Evolutionary conservation across 1,284 basidiomycete genomes (phyloP), one percentile per base, ranked within the genome.

Genomic region (Tetrapyrgos nigripes): DNA sequence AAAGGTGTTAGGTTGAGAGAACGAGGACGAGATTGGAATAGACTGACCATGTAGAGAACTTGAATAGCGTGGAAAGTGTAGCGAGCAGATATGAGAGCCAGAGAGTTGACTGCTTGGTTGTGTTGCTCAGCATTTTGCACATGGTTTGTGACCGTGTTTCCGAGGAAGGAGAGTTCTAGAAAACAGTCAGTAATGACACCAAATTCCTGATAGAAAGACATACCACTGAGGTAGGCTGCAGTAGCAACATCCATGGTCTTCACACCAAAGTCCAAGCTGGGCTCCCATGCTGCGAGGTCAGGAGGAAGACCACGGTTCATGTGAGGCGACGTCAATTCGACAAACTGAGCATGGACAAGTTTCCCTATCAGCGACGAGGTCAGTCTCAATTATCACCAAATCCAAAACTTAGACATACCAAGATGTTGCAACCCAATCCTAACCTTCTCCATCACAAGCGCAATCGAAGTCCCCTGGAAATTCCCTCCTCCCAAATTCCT

Each of bases 401-500:
- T 3, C 17, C n/a, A 19, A 51, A 51, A 6, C 5, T 29, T 37
- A n/a, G n/a, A 40, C 37, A 40, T 40, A 40, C 37, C 37, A 40
- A 40, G 6, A 40, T 40, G 37, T 40, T 40, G 37, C 37, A 40
- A 51, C 17, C 50, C n/a, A 51, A 29, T 33, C 50, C 37, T 40
- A 8, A 40, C 82, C 70, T 85, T 84, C 68, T 88, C 85, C 78
- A 86, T 85, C 8, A 82, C 80, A 60, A 83, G 84, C 4, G 84
- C 83, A 53, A 87, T 80, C 3, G 83, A 74, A 79, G 84, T 84
- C n/a, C 82, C 83, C 68, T 85, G 83, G 78, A 86, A 85, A 69
- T 85, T 84, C 4, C 84, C 84, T 17, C 84, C 84, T 63, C 85
- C 83, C 19, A 35, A 51, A 19, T 21, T 51, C 11, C 35, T 51